Evolutionary conservation across 2,329 filamentous ascomycete species (phyloP).

Genomic region (Cladosporium sp.): DNA sequence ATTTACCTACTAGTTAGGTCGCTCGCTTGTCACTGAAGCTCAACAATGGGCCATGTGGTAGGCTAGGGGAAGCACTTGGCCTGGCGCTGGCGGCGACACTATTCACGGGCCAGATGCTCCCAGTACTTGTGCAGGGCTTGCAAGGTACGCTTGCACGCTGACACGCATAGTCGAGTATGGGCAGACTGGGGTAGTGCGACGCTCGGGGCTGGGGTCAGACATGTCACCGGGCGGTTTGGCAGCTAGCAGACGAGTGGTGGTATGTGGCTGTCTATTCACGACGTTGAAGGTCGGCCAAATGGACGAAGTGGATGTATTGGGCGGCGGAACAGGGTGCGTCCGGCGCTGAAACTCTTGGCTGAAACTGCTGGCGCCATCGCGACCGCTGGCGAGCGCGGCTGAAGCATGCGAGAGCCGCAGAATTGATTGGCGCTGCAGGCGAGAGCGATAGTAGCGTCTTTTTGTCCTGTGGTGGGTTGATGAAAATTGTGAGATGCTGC

Average conservation of each 20-base stretch:
- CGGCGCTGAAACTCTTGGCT: conserved; percentile 13
- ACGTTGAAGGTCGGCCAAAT: background rate
- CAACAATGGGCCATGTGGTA: conserved; percentile 8
- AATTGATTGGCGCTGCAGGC: conserved; percentile 3
- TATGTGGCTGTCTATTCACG: background rate
- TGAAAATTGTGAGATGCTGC: background rate
- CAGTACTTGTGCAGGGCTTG: background rate
- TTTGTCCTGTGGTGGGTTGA: background rate
- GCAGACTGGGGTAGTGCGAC: conserved; percentile 6
- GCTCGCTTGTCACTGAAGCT: conserved; percentile 1
- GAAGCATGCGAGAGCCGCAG: conserved; percentile 3
- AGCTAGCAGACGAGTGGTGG: conserved; percentile 1
- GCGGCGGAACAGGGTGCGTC: background rate
- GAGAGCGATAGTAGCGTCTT: conserved; percentile 2
- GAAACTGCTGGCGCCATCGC: conserved; percentile 10
- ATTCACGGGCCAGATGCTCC: conserved; percentile 14
- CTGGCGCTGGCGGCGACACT: background rate
- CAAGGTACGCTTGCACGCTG: background rate
- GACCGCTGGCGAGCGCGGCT: conserved; percentile 3
- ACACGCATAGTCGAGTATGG: background rate
- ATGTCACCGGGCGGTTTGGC: background rate
- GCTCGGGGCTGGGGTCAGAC: conserved; percentile 8
- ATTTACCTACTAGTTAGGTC: background rate
- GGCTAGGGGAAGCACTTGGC: conserved; percentile 1
- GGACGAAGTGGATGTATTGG: background rate